Conservation (phyloP, 2,329 filamentous ascomycete species). For the Colletotrichum navitas region DNA sequence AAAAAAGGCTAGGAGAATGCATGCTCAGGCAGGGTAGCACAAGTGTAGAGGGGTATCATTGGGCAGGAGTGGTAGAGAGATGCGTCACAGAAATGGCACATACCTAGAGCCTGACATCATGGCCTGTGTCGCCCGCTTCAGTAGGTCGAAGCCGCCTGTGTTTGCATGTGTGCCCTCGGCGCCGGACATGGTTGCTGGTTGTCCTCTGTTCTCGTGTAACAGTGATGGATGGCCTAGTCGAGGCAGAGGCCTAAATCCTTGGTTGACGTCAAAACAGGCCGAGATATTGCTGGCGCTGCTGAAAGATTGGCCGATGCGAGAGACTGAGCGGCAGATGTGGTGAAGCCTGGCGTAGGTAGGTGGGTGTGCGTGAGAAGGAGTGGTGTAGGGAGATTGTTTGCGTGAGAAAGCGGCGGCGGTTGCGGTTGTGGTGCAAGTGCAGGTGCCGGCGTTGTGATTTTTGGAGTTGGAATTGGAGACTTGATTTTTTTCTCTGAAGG, state of each 20-base stretch:
- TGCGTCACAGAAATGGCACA: slow-evolving; percentile 41
- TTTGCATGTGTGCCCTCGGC: slow-evolving; percentile 57
- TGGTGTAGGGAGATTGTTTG: slow-evolving; percentile 21
- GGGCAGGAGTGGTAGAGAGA: slow-evolving; percentile 40
- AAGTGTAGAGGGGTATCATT: slow-evolving; percentile 8
- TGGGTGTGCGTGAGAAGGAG: slow-evolving; percentile 9
- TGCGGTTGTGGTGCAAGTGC: slow-evolving; percentile 13
- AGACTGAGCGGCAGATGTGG: slow-evolving; percentile 11
- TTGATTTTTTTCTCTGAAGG: slow-evolving; percentile 31
- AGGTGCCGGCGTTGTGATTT: slow-evolving; percentile 36
- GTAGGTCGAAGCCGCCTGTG: slow-evolving; percentile 65
- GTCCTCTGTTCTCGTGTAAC: slow-evolving; percentile 14
- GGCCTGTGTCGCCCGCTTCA: slow-evolving; percentile 71
- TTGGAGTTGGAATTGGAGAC: slow-evolving; percentile 41
- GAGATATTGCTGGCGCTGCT: slow-evolving; percentile 31
- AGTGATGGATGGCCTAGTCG: slow-evolving; percentile 39
- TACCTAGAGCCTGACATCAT: slow-evolving; percentile 65
- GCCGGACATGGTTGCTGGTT: slow-evolving; percentile 60
- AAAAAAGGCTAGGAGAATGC: not conserved
- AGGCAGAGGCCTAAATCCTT: slow-evolving; percentile 39
- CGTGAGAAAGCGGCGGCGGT: slow-evolving; percentile 28
- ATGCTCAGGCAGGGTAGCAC: not conserved
- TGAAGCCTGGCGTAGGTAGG: slow-evolving; percentile 15
- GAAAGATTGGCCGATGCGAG: slow-evolving; percentile 22
- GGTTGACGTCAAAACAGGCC: slow-evolving; percentile 39